Evolutionary conservation across 192 early-diverging fungal genomes (phyloP), one percentile per base, ranked within the genome.

Genomic region (Cetraspora pellucida): DNA sequence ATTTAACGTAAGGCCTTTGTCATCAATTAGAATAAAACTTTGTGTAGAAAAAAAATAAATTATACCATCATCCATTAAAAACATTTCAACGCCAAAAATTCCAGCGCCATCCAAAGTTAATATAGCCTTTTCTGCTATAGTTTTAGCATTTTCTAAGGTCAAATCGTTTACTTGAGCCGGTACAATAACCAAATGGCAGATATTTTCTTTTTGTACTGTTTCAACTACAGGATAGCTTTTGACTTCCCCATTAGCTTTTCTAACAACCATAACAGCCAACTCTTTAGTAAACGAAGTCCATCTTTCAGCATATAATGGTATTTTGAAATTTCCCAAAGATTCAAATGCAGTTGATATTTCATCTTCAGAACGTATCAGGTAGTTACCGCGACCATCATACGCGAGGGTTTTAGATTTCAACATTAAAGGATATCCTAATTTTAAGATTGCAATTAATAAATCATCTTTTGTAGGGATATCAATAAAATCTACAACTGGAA

Each of bases 31-130:
- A 57, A 57, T 64, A 37, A 72, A 52, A 74, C 46, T 75, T 60
- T 46, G 28, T 27, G 10, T 66, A 37, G 13, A 49, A 17, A 47
- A 52, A 27, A 10, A 27, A 72, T 28, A 45, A 19, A 16, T 65
- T 82, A 55, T 83, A 79, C 93, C 96, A 79, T 95, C 89, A n/a
- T 86, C 77, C 81, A 98, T 87, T 70, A 95, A 84, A 79, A 99
- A 99, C 94, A 98, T 93, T 82, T 99, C 98, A 16, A 99, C 96
- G 16, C 97, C 98, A 87, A 95, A 99, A 58, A 98, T 90, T 31
- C 98, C 98, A 2, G 93, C 91, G 49, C 93, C 94, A 37, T 91
- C 89, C 13, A 93, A 86, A 71, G 95, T 87, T 21, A 83, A 77
- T 28, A 98, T 90, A 7, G 95, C 92, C 31, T 93, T 85, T 74